These are phyloP conservation scores for Nitzschia inconspicua DNA, from an alignment of 108 stramenopile species.

Conservation along the genomic window DNA sequence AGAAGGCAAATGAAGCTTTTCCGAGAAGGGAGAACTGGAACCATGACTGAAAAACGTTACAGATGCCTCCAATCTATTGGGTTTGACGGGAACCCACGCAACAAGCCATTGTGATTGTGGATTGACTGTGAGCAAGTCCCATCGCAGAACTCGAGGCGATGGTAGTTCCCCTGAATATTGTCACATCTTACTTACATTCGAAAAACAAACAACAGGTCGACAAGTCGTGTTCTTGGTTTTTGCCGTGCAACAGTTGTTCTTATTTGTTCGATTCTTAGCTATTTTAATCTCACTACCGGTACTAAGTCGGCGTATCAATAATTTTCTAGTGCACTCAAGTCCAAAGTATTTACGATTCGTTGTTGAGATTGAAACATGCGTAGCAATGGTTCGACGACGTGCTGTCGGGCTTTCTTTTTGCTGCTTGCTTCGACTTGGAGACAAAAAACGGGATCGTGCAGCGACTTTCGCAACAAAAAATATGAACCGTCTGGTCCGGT, in stretches of 20 bases:
- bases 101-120: too few species aligned
- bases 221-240: too few species aligned
- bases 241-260: too few species aligned
- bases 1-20: conserved; percentile 26
- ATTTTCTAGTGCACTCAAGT: not conserved
- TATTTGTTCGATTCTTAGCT: not conserved
- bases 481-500: conserved; percentile 56
- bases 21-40: not conserved
- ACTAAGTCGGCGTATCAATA: not conserved
- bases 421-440: conserved; percentile 73
- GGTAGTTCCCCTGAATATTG: too few species aligned
- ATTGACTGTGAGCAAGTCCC: too few species aligned
- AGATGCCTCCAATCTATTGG: too few species aligned
- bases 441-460: conserved; percentile 82
- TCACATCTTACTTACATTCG: too few species aligned
- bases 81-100: too few species aligned
- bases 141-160: too few species aligned
- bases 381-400: conserved; percentile 50
- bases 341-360: not conserved
- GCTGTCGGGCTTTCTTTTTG: conserved; percentile 29
- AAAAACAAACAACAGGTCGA: too few species aligned
- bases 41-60: too few species aligned
- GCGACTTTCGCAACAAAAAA: conserved; percentile 80
- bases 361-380: conserved; percentile 4
- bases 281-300: not conserved